Evolutionary conservation across 2,329 filamentous ascomycete genomes (phyloP), one percentile per base, ranked within the genome.

Genomic region (Aphanoascus verrucosus): DNA sequence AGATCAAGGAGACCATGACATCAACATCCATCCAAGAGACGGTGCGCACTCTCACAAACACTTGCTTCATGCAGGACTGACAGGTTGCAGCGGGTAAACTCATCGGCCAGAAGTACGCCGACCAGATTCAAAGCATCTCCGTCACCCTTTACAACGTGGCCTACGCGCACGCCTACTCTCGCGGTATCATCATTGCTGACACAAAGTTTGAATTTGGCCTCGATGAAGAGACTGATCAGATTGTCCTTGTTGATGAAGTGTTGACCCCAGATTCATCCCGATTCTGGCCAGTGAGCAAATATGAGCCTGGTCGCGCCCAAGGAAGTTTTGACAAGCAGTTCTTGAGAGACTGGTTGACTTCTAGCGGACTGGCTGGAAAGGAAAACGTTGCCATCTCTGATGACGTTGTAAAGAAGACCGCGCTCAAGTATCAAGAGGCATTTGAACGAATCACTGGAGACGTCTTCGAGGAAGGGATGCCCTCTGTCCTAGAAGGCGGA

Each of bases 321-420:
- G 78, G 84, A 52, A 93, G 86, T 70, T 93, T 91, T 61, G 90
- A 96, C 67, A 96, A 96, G 77, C 85, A 90, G 72, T 84, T 78
- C 63, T 68, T 95, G 60, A 76, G 90, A 35, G 84, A 96, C 70
- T 96, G 88, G 86, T 69, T 96, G 62, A 84, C 82, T 1, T 71
- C 67, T 46, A 75, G 85, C 55, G 86, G 85, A 0, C 68, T 94
- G 54, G 88, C 89, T 73, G 85, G 84, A 1, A 85, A 86, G 70
- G 75, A 83, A 23, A 84, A 80, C 1, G 84, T 93, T 14, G 72
- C 70, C 51, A 84, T 95, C 74, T 83, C 86, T 0, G 77, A 82
- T 3, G 83, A 90, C 49, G 77, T 94, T 53, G 80, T 83, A 15
- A 65, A 73, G 59, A 79, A 81, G 64, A 94, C 88, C 2, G 76